phyloP scores from a whole-genome alignment of 176 grass and related monocot genomes.

The Calamus simplicifolius region DNA sequence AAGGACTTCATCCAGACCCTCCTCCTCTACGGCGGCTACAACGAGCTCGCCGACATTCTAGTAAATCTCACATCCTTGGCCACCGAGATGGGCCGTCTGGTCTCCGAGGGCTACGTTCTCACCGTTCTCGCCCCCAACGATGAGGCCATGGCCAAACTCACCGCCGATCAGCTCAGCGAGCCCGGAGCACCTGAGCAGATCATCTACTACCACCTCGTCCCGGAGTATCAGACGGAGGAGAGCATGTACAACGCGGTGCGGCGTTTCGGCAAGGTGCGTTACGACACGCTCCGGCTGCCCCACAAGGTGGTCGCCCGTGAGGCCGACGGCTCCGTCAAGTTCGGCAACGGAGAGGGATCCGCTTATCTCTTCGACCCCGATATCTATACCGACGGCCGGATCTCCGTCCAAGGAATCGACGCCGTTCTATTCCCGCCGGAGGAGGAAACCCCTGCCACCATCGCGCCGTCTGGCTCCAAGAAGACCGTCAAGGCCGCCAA shows the following conservation, averaged over 20 bases:
- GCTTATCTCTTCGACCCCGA: slow-evolving; percentile 77
- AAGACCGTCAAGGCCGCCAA: slow-evolving; percentile 41
- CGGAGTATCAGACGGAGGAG: slow-evolving; percentile 86
- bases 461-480: slow-evolving; percentile 11
- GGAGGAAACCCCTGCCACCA: slow-evolving; percentile 10
- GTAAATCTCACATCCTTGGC: slow-evolving; percentile 72
- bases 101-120: slow-evolving; percentile 66
- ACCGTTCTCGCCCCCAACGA: slow-evolving; percentile 73
- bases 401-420: slow-evolving; percentile 85
- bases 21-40: slow-evolving; percentile 83
- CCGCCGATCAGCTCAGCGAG: slow-evolving; percentile 55
- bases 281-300: slow-evolving; percentile 61
- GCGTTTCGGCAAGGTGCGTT: slow-evolving; percentile 53
- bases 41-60: slow-evolving; percentile 84
- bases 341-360: slow-evolving; percentile 50
- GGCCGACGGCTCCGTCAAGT: slow-evolving; percentile 81
- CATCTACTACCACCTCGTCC: slow-evolving; percentile 80
- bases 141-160: slow-evolving; percentile 69
- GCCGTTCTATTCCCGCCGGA: slow-evolving; percentile 58
- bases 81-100: slow-evolving; percentile 73
- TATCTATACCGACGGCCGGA: slow-evolving; percentile 74
- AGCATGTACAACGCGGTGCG: slow-evolving; percentile 82
- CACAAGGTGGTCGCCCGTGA: slow-evolving; percentile 69
- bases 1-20: slow-evolving; percentile 87
- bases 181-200: slow-evolving; percentile 69